Percentiles rank a stretch among this genome's conserved stretches.
These are phyloP conservation scores for Arthrobotrys sphaeroides DNA, from an alignment of 2,329 filamentous ascomycete species.

Conservation along the genomic window DNA sequence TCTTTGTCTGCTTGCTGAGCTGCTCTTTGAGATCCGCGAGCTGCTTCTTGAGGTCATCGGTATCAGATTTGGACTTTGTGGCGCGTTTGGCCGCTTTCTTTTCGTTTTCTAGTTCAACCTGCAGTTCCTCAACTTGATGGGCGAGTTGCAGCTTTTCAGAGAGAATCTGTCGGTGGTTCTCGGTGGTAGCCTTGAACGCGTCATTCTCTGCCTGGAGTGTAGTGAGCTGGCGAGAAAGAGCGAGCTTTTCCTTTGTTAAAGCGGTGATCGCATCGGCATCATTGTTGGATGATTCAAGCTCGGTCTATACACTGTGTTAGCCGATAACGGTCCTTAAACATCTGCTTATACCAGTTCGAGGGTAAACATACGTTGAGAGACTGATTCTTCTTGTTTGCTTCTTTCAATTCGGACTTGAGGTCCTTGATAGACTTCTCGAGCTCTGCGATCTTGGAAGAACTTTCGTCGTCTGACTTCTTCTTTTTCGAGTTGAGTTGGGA, in stretches of 20 bases:
- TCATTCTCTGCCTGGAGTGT: slow-evolving; percentile 72
- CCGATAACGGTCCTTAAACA: too few species aligned
- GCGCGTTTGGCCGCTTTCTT: slow-evolving; percentile 61
- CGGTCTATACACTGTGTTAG: slow-evolving; percentile 33
- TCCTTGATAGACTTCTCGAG: slow-evolving; percentile 58
- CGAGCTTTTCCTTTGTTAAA: slow-evolving; percentile 45
- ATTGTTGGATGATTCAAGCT: slow-evolving; percentile 40
- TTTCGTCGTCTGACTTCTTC: slow-evolving; percentile 60
- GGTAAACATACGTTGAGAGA: slow-evolving; percentile 42
- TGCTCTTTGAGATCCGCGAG: slow-evolving; percentile 47
- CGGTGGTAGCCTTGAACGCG: slow-evolving; percentile 69
- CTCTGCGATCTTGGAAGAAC: slow-evolving; percentile 41
- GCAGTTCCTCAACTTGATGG: slow-evolving; percentile 65
- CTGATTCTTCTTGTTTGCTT: slow-evolving; percentile 59
- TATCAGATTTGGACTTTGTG: slow-evolving; percentile 50
- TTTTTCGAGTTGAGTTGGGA: slow-evolving; percentile 44
- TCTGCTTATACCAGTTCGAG: neutral
- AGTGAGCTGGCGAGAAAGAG: slow-evolving; percentile 63
- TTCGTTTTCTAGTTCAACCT: slow-evolving; percentile 66
- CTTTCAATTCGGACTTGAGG: slow-evolving; percentile 61
- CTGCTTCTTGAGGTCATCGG: slow-evolving; percentile 41
- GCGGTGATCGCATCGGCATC: slow-evolving; percentile 37
- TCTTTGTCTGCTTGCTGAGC: slow-evolving; percentile 46
- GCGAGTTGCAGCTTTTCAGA: slow-evolving; percentile 65
- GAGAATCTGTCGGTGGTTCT: slow-evolving; percentile 67